A percentile compares a stretch with the other conserved stretches of the same genome.
Evolutionary conservation across 2,329 filamentous ascomycete genomes (phyloP).

Genomic region (Sclerotinia spermophila): DNA sequence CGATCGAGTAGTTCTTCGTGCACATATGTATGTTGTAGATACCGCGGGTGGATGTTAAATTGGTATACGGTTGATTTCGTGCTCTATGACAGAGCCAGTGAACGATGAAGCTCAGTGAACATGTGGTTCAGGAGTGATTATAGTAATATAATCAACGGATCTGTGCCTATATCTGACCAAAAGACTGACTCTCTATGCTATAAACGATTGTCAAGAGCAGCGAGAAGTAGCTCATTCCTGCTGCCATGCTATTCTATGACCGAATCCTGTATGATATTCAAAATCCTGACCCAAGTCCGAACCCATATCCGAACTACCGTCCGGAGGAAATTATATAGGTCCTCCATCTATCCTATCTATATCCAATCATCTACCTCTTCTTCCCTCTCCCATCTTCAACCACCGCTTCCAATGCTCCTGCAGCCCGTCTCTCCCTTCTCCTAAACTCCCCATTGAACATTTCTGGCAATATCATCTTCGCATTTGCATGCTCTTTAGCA

Average conservation of each 20-base stretch:
- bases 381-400: slow-evolving; percentile 38
- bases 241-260: slow-evolving; percentile 5
- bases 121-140: neutral
- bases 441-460: slow-evolving; percentile 61
- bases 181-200: slow-evolving; percentile 2
- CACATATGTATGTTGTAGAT: neutral
- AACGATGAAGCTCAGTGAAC: neutral
- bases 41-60: neutral
- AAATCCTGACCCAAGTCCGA: neutral
- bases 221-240: neutral
- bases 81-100: neutral
- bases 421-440: slow-evolving; percentile 55
- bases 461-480: slow-evolving; percentile 56
- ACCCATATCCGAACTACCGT: neutral
- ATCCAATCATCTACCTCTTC: slow-evolving; percentile 27
- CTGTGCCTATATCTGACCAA: neutral
- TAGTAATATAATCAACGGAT: neutral
- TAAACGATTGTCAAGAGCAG: slow-evolving; percentile 4
- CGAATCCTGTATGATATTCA: neutral
- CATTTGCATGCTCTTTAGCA: slow-evolving; percentile 74
- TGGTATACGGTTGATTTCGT: neutral
- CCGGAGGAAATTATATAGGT: neutral
- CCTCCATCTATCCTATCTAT: neutral
- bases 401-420: slow-evolving; percentile 49
- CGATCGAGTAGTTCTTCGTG: neutral